These are phyloP conservation scores for Leccinum barrowsii DNA, from an alignment of 768 basidiomycete genomes.

Conservation along the genomic window DNA sequence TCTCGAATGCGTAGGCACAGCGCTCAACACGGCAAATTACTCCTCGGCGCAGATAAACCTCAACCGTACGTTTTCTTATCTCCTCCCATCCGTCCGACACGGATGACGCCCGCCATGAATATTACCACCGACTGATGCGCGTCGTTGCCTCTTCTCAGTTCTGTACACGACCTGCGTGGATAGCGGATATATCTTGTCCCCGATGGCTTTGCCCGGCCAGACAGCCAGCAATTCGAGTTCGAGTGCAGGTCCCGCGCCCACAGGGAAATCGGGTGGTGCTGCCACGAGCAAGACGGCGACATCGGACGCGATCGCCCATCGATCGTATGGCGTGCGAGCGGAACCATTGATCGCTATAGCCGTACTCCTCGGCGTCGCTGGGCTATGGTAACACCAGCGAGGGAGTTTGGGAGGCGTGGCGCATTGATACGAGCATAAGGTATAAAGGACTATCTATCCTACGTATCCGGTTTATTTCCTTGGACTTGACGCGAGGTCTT, in stretches of 20 bases:
- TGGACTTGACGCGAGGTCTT: not conserved
- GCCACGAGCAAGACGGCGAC: not conserved
- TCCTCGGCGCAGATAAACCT: conserved; percentile 28
- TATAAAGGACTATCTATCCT: conserved; percentile 10
- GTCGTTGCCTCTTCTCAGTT: conserved; percentile 6
- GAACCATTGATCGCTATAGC: conserved; percentile 3
- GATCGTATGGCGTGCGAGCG: not conserved
- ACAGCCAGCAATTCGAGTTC: conserved; percentile 14
- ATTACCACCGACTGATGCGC: not conserved
- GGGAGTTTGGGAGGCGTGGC: not conserved
- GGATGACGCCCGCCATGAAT: not conserved
- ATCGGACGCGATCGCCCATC: not conserved
- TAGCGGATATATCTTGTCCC: conserved; percentile 22
- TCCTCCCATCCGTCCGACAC: not conserved
- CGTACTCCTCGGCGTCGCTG: conserved; percentile 5
- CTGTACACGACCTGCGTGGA: conserved; percentile 26
- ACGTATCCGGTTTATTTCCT: conserved; percentile 5
- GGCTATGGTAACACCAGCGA: conserved; percentile 8
- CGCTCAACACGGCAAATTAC: conserved; percentile 27
- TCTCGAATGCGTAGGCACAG: conserved; percentile 36
- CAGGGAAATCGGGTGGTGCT: not conserved
- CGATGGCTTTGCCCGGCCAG: conserved; percentile 28
- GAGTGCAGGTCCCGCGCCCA: not conserved
- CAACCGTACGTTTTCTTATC: conserved; percentile 31
- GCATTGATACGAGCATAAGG: not conserved